Conservation (phyloP, 1,284 basidiomycete genomes). For the Ceratobasidium sp. region DNA sequence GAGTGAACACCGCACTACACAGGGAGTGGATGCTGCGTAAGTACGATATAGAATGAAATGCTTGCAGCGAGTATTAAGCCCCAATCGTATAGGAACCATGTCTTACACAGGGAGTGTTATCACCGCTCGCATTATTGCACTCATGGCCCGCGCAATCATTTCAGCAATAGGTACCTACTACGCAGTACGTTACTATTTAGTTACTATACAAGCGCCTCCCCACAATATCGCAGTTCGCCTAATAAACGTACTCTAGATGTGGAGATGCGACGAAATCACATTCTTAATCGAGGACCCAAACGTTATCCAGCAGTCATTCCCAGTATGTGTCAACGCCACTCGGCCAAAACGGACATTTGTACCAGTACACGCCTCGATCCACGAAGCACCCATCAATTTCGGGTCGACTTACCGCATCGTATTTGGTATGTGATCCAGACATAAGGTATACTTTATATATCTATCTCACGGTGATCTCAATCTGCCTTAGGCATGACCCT, state of each 20-base stretch:
- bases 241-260: conserved; percentile 39
- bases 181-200: too few relatives aligned
- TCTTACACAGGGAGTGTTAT: conserved; percentile 45
- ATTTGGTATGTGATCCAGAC: conserved; percentile 35
- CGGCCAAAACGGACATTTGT: conserved; percentile 36
- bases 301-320: conserved; percentile 26
- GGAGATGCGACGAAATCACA: conserved; percentile 48
- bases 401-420: conserved; percentile 44
- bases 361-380: conserved; percentile 47
- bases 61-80: background rate
- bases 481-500: conserved; percentile 44
- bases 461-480: background rate
- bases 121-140: conserved; percentile 47
- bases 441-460: background rate
- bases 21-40: conserved; percentile 50
- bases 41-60: conserved; percentile 17
- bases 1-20: conserved; percentile 43
- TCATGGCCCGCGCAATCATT: conserved; percentile 47
- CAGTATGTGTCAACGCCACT: conserved; percentile 46
- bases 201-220: conserved; percentile 1
- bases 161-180: conserved; percentile 47
- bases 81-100: conserved; percentile 38
- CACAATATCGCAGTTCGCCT: background rate
- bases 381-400: conserved; percentile 45
- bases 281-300: conserved; percentile 39